Conservation (phyloP, 208 protist species). For the Leishmania tropica region DNA sequence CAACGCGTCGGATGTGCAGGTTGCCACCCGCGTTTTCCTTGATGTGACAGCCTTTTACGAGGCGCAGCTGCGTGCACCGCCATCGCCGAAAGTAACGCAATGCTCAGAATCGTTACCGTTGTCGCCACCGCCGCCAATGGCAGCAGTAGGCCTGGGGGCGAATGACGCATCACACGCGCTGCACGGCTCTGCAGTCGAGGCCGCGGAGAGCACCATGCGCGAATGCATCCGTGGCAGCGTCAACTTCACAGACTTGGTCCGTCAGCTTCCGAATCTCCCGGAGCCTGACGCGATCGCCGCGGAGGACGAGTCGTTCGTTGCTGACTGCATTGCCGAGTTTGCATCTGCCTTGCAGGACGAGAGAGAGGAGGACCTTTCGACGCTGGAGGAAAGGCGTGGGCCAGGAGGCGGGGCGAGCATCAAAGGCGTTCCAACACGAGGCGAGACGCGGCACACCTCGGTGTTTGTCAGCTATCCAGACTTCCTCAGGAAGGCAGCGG, state of each 20-base stretch:
- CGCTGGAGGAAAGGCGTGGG: constrained; percentile 4
- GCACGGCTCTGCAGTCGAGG: constrained; percentile 20
- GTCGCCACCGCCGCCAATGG: not conserved
- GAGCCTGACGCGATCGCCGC: constrained; percentile 19
- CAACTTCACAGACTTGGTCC: constrained; percentile 14
- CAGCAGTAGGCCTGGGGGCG: not conserved
- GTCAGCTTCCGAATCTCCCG: constrained; percentile 13
- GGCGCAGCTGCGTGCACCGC: constrained; percentile 13
- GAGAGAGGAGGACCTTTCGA: constrained; percentile 28
- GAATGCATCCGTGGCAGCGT: constrained; percentile 33
- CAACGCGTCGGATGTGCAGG: constrained; percentile 45
- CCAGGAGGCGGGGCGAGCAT: not conserved
- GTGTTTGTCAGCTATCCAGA: constrained; percentile 29
- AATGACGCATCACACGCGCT: constrained; percentile 8
- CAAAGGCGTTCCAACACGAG: constrained; percentile 7
- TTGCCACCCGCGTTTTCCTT: constrained; percentile 38
- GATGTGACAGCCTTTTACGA: constrained; percentile 45
- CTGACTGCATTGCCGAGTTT: constrained; percentile 51
- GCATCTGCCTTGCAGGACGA: constrained; percentile 24
- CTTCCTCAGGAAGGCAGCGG: constrained; percentile 17
- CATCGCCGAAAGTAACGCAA: not conserved
- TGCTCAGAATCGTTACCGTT: not conserved
- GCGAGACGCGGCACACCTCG: constrained; percentile 19
- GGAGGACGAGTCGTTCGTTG: constrained; percentile 37
- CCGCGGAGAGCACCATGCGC: constrained; percentile 31